Evolutionary conservation across 1,284 basidiomycete genomes (phyloP).

Genomic region (Melampsora occidentalis): DNA sequence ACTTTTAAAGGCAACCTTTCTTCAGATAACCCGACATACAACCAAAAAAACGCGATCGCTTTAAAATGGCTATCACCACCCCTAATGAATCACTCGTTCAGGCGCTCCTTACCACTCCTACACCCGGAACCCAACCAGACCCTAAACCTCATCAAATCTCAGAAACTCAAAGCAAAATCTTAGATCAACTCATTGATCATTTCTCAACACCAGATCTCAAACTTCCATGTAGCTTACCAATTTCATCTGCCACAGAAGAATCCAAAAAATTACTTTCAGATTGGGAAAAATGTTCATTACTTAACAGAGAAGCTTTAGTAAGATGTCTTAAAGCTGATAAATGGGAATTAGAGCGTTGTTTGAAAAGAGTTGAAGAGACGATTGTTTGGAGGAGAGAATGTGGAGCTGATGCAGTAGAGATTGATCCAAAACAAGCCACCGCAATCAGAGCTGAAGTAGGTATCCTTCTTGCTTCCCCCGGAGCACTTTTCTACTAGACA

Average conservation of each 20-base stretch:
- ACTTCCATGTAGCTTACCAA: neutral
- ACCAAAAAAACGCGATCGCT: neutral
- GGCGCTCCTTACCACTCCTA: neutral
- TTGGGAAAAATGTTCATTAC: slow-evolving; percentile 53
- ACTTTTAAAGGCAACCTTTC: neutral
- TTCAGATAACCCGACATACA: neutral
- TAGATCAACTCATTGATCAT: neutral
- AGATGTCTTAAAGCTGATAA: slow-evolving; percentile 54
- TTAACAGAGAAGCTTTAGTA: slow-evolving; percentile 50
- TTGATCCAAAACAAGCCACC: slow-evolving; percentile 15
- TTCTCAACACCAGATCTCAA: slow-evolving; percentile 1
- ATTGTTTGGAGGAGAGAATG: slow-evolving; percentile 55
- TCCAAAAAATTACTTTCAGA: slow-evolving; percentile 46
- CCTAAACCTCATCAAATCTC: neutral
- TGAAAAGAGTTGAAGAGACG: slow-evolving; percentile 54
- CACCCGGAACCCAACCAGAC: neutral
- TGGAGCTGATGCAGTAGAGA: slow-evolving; percentile 52
- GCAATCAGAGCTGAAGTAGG: slow-evolving; percentile 20
- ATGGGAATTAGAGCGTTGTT: slow-evolving; percentile 53
- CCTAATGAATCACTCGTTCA: neutral
- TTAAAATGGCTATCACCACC: neutral
- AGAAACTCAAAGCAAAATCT: neutral
- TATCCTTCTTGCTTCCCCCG: neutral
- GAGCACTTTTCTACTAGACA: neutral
- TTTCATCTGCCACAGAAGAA: neutral